Conservation (phyloP, 345 rosid species). For the Leavenworthia alabamica region DNA sequence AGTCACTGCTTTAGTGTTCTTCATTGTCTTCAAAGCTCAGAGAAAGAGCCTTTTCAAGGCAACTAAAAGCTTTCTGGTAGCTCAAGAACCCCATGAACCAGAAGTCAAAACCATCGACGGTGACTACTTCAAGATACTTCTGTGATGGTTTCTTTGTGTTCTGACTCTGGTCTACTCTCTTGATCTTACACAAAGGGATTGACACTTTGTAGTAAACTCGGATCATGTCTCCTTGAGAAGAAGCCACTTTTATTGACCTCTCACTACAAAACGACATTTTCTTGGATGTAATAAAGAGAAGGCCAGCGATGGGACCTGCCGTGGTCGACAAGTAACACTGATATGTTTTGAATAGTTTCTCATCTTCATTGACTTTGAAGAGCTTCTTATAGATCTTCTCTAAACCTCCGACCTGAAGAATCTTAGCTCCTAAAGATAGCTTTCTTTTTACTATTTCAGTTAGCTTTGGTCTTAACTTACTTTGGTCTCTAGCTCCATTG, state of each 20-base stretch:
- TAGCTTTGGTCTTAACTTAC: conserved; percentile 37
- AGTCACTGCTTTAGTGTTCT: conserved; percentile 9
- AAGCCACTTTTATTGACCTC: conserved; percentile 26
- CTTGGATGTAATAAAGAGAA: conserved; percentile 39
- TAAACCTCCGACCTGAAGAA: conserved; percentile 32
- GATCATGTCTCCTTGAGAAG: conserved; percentile 31
- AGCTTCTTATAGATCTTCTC: conserved; percentile 33
- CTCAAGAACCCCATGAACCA: conserved; percentile 41
- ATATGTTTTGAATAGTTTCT: conserved; percentile 33
- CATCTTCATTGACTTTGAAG: conserved; percentile 38
- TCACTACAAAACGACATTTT: conserved; percentile 39
- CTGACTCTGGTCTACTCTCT: conserved; percentile 28
- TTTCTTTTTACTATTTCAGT: conserved; percentile 38
- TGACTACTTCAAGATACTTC: conserved; percentile 32
- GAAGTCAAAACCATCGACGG: conserved; percentile 34
- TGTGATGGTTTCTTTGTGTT: conserved; percentile 30
- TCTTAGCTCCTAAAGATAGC: conserved; percentile 33
- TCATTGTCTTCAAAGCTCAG: conserved; percentile 22
- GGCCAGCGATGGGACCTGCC: conserved; percentile 46
- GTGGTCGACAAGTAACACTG: conserved; percentile 54
- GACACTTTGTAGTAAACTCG: conserved; percentile 44
- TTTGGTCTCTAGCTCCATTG: conserved; percentile 47
- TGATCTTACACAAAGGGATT: conserved; percentile 22
- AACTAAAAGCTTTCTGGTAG: conserved; percentile 32
- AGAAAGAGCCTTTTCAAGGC: conserved; percentile 30